A percentile compares a stretch with the other conserved stretches of the same genome.
Conservation (phyloP, 768 basidiomycete genomes). For the Pulveroboletus sp. region DNA sequence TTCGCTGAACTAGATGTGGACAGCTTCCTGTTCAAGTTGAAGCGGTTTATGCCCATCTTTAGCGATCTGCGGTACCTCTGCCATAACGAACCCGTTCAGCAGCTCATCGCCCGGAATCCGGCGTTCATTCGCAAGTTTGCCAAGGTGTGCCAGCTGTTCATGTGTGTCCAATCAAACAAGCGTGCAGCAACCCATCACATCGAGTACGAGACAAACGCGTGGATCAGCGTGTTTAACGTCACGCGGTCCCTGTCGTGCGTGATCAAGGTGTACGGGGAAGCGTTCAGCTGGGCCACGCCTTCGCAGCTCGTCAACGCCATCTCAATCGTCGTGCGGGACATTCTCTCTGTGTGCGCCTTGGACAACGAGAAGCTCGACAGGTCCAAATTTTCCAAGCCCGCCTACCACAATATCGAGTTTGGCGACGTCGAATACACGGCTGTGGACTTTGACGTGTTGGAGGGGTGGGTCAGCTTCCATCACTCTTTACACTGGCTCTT, state of each 20-base stretch:
- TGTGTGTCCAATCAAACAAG: conserved; percentile 89
- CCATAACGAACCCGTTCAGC: conserved; percentile 77
- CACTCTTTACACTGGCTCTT: conserved; percentile 90
- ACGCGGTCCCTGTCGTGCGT: conserved; percentile 86
- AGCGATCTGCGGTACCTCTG: conserved; percentile 85
- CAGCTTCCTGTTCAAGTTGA: conserved; percentile 85
- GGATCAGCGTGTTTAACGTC: conserved; percentile 96
- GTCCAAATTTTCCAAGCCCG: conserved; percentile 58
- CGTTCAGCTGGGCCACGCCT: conserved; percentile 58
- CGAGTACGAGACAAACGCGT: conserved; percentile 95
- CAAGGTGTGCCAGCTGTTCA: conserved; percentile 82
- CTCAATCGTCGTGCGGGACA: conserved; percentile 64
- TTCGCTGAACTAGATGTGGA: conserved; percentile 68
- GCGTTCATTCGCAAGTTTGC: conserved; percentile 71
- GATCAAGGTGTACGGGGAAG: conserved; percentile 87
- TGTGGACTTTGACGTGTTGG: conserved; percentile 74
- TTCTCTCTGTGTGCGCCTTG: conserved; percentile 68
- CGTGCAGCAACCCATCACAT: conserved; percentile 81
- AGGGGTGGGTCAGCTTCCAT: conserved; percentile 89
- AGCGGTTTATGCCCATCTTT: conserved; percentile 95
- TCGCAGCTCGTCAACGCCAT: conserved; percentile 67
- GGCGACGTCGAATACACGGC: conserved; percentile 57
- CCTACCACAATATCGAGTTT: conserved; percentile 67
- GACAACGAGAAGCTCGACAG: conserved; percentile 67
- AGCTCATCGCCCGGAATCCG: conserved; percentile 67